Conservation (phyloP, 1,284 basidiomycete species). For the Erythrobasidium hasegawianum region DNA sequence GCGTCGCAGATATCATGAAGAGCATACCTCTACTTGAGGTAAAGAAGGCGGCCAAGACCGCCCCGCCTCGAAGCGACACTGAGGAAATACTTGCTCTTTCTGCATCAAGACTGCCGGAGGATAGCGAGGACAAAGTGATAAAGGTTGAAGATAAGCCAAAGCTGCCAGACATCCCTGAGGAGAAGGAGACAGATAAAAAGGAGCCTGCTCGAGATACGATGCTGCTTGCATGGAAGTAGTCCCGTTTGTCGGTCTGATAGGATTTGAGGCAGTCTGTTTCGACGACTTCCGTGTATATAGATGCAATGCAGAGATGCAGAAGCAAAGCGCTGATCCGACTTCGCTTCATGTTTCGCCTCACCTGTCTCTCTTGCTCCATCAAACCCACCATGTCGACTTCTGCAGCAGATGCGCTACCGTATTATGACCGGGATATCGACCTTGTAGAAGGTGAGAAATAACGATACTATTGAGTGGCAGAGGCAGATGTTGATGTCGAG, state of each 20-base stretch:
- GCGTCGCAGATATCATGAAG: not conserved
- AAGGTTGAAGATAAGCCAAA: not conserved
- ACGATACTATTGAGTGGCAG: not conserved
- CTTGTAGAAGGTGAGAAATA: constrained; percentile 13
- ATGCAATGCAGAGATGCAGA: too few species aligned
- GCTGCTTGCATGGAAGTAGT: not conserved
- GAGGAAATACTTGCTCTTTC: not conserved
- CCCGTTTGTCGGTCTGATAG: too few species aligned
- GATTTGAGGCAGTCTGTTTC: too few species aligned
- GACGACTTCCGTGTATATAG: too few species aligned
- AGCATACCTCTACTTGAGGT: too few species aligned
- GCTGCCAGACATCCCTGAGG: too few species aligned
- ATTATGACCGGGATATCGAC: constrained; percentile 32
- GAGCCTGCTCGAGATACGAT: not conserved
- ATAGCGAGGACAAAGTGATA: not conserved
- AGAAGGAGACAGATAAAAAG: not conserved
- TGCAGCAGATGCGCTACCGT: constrained; percentile 19
- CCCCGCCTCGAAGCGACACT: not conserved
- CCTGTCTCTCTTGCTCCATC: too few species aligned
- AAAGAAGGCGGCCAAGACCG: too few species aligned
- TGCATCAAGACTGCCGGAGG: not conserved
- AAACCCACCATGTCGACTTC: not conserved
- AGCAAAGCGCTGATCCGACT: too few species aligned
- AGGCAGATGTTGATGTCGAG: not conserved
- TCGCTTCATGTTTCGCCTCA: too few species aligned